phyloP scores from a whole-genome alignment of 305 asterid species.

The Salvia sclarea region DNA sequence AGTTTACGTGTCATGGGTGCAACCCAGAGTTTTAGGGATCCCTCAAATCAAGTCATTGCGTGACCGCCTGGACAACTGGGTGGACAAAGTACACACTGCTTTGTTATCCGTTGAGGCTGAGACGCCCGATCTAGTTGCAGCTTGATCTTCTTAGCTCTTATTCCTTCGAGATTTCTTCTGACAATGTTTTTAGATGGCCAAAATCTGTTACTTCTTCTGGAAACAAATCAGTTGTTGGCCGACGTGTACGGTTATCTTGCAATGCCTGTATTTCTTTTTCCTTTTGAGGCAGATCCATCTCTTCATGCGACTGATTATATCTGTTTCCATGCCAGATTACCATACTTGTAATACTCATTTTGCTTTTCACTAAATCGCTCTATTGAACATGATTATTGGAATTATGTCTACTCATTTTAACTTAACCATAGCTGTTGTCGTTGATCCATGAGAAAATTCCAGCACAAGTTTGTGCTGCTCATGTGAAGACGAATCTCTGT shows the following conservation, averaged over 20 bases:
- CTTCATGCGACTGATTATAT: constrained; percentile 15
- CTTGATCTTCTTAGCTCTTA: constrained; percentile 38
- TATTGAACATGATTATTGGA: constrained; percentile 9
- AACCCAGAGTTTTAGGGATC: constrained; percentile 85
- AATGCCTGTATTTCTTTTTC: constrained; percentile 21
- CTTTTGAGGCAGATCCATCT: constrained; percentile 19
- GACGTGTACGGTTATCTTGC: constrained; percentile 15
- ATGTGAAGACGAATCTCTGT: background rate
- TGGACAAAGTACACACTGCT: constrained; percentile 78
- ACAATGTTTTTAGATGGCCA: constrained; percentile 28
- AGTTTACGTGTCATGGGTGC: constrained; percentile 87
- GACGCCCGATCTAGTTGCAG: constrained; percentile 86
- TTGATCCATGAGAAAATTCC: background rate
- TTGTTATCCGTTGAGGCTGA: constrained; percentile 87
- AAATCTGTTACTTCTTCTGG: constrained; percentile 19
- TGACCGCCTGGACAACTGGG: constrained; percentile 77
- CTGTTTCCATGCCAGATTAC: constrained; percentile 16
- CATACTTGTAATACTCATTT: constrained; percentile 23
- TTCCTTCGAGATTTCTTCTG: constrained; percentile 12
- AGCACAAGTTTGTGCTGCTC: background rate
- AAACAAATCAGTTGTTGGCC: constrained; percentile 17
- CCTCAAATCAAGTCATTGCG: constrained; percentile 78
- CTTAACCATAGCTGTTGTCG: background rate
- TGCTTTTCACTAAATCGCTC: constrained; percentile 17
- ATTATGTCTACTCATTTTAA: background rate